phyloP scores from a whole-genome alignment of 169 alveolate species.

The Plasmodium inui region DNA sequence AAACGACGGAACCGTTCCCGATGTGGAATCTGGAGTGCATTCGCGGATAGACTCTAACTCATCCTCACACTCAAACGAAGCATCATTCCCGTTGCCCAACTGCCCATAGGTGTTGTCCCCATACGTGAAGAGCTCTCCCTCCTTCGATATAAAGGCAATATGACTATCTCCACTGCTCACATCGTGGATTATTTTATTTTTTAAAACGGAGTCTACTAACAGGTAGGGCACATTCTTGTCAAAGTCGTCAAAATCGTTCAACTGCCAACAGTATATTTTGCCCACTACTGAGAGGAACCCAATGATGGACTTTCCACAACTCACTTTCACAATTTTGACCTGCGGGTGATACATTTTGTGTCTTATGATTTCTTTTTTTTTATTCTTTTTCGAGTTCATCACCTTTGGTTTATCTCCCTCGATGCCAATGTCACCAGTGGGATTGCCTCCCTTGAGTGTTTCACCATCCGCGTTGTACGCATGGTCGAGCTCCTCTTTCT shows the following conservation, averaged over 20 bases:
- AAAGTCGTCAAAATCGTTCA: constrained; percentile 39
- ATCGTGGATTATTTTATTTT: constrained; percentile 61
- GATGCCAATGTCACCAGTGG: neutral
- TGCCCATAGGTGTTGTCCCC: constrained; percentile 69
- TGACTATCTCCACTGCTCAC: constrained; percentile 62
- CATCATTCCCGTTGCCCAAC: constrained; percentile 14
- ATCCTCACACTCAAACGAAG: neutral
- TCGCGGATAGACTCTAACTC: neutral
- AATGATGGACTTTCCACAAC: constrained; percentile 67
- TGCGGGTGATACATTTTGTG: constrained; percentile 70
- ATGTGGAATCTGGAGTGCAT: neutral
- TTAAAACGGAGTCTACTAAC: constrained; percentile 9
- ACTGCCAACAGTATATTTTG: constrained; percentile 69
- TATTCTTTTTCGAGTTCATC: neutral
- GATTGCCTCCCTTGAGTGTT: neutral
- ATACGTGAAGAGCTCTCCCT: constrained; percentile 61
- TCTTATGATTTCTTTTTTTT: constrained; percentile 36
- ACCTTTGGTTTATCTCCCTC: neutral
- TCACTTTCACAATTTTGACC: constrained; percentile 57
- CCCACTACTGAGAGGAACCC: constrained; percentile 44
- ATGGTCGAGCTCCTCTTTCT: neutral
- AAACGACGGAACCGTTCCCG: neutral
- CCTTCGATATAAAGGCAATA: constrained; percentile 62
- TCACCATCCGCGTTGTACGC: neutral
- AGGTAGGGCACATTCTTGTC: constrained; percentile 66